A percentile compares a stretch with the other conserved stretches of the same genome.
Conservation (phyloP, 768 basidiomycete genomes). For the Tricholoma hemisulphureum region DNA sequence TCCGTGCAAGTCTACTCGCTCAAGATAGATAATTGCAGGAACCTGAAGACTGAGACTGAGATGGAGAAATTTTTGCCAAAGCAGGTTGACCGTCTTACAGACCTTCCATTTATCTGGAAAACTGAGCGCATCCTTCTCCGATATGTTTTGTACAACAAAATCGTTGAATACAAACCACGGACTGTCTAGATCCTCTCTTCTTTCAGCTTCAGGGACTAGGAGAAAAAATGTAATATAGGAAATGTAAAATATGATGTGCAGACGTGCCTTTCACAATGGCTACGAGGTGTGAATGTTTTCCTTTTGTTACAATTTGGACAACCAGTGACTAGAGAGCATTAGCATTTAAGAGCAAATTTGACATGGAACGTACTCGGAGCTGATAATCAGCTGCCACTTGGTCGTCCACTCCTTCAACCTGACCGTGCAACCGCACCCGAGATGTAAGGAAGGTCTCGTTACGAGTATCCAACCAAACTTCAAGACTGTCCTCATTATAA, state of each 20-base stretch:
- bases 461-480: slow-evolving; percentile 72
- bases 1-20: slow-evolving; percentile 62
- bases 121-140: slow-evolving; percentile 83
- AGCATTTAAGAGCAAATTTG: not conserved
- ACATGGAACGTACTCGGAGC: slow-evolving; percentile 51
- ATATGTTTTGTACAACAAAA: slow-evolving; percentile 82
- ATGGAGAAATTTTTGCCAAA: not conserved
- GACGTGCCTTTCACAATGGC: slow-evolving; percentile 78
- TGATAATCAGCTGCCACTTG: slow-evolving; percentile 59
- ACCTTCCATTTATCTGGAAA: slow-evolving; percentile 95
- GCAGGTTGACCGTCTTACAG: slow-evolving; percentile 12
- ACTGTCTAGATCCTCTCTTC: slow-evolving; percentile 36
- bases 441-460: slow-evolving; percentile 60
- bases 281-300: slow-evolving; percentile 78
- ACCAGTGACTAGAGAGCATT: slow-evolving; percentile 62
- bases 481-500: slow-evolving; percentile 68
- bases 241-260: not conserved
- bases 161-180: slow-evolving; percentile 98
- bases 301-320: slow-evolving; percentile 73
- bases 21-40: slow-evolving; percentile 88
- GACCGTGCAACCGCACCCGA: slow-evolving; percentile 54
- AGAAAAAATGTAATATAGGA: not conserved
- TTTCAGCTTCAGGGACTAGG: slow-evolving; percentile 70
- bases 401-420: slow-evolving; percentile 59
- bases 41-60: slow-evolving; percentile 41